These are phyloP conservation scores for Schwanniomyces occidentalis DNA, from an alignment of 805 yeast genomes.

Conservation along the genomic window DNA sequence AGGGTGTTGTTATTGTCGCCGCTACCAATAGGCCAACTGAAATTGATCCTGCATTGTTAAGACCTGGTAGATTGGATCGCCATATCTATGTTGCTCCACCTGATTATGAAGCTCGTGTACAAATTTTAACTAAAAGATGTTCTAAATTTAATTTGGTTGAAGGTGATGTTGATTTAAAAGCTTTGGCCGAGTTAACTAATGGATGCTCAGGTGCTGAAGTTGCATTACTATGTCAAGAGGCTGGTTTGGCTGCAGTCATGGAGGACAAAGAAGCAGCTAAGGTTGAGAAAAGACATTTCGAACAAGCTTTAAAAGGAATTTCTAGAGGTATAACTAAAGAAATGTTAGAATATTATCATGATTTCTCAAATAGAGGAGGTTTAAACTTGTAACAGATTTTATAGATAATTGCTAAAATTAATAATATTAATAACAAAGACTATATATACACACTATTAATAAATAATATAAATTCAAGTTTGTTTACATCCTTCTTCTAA, in stretches of 20 bases:
- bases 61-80: slow-evolving; percentile 96
- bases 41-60: slow-evolving; percentile 86
- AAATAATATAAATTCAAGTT: slow-evolving; percentile 13
- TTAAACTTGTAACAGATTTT: slow-evolving; percentile 16
- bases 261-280: slow-evolving; percentile 56
- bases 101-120: slow-evolving; percentile 73
- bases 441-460: background rate
- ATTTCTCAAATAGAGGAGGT: slow-evolving; percentile 47
- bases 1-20: slow-evolving; percentile 91
- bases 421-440: background rate
- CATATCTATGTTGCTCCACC: slow-evolving; percentile 94
- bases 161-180: slow-evolving; percentile 48
- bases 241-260: slow-evolving; percentile 92
- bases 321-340: slow-evolving; percentile 81
- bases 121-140: slow-evolving; percentile 73
- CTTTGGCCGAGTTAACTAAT: slow-evolving; percentile 64
- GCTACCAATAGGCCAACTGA: slow-evolving; percentile 96
- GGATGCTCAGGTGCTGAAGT: slow-evolving; percentile 98
- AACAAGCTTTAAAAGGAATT: slow-evolving; percentile 64
- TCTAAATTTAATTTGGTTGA: slow-evolving; percentile 54
- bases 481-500: slow-evolving; percentile 61
- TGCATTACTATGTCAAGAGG: slow-evolving; percentile 88
- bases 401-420: background rate
- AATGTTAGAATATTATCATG: slow-evolving; percentile 75
- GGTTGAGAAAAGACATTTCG: slow-evolving; percentile 70